phyloP scores from a whole-genome alignment of 1,139 yeast genomes.

The Pichia sp. region DNA sequence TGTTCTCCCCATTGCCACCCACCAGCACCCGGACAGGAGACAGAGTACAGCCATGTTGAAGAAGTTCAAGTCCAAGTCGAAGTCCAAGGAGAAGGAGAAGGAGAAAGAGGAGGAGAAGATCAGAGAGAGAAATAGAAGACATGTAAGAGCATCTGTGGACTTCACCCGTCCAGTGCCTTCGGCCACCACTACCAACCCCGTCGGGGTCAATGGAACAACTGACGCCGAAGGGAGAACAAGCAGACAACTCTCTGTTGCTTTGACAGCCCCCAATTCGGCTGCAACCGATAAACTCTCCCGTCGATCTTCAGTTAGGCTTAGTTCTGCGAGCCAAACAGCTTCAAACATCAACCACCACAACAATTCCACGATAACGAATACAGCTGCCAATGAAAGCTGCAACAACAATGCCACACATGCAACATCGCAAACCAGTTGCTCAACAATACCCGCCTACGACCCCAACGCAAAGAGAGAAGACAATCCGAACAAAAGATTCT shows the following conservation, averaged over 20 bases:
- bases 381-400: too few species aligned
- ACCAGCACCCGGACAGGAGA: too few species aligned
- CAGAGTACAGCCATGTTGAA: neutral
- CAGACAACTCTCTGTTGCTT: too few species aligned
- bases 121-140: neutral
- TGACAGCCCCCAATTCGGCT: too few species aligned
- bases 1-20: too few species aligned
- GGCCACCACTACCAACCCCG: too few species aligned
- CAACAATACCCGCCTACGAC: too few species aligned
- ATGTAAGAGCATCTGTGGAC: neutral
- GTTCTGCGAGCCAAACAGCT: neutral
- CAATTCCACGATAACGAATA: neutral
- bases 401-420: neutral
- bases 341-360: neutral
- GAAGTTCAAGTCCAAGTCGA: conserved; percentile 2
- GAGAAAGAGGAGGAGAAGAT: neutral
- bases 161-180: neutral
- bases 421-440: too few species aligned
- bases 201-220: too few species aligned
- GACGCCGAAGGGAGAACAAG: too few species aligned
- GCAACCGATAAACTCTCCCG: neutral
- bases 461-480: neutral
- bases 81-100: neutral
- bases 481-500: neutral
- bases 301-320: conserved; percentile 1